These are phyloP conservation scores for Euclidium syriacum DNA, from an alignment of 345 rosid genomes.

Conservation along the genomic window DNA sequence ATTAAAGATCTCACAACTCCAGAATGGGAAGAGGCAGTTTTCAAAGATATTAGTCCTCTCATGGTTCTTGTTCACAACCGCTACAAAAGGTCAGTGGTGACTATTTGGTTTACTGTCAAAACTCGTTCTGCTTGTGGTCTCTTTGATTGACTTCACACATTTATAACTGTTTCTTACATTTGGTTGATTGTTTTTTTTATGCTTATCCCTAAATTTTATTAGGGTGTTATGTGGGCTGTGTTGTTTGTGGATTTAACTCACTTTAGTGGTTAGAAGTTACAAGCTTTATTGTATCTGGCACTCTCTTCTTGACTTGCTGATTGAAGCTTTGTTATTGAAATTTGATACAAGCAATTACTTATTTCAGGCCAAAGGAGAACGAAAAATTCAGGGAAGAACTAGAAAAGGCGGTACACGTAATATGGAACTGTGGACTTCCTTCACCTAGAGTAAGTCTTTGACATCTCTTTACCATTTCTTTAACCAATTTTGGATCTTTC, in stretches of 20 bases:
- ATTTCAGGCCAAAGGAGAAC: conserved; percentile 68
- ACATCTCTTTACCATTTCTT: neutral
- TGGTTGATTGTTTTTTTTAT: neutral
- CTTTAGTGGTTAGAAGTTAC: neutral
- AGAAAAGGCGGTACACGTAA: conserved; percentile 81
- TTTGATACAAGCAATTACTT: neutral
- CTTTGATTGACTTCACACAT: neutral
- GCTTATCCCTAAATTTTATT: neutral
- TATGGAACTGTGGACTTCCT: conserved; percentile 90
- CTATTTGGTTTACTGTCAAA: neutral
- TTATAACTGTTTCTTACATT: neutral
- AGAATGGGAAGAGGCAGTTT: conserved; percentile 85
- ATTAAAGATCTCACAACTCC: conserved; percentile 71
- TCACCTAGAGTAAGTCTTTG: conserved; percentile 70
- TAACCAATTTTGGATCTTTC: neutral
- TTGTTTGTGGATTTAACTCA: neutral
- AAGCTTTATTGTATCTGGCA: neutral
- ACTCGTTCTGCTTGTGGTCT: neutral
- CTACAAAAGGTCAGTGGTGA: conserved; percentile 54
- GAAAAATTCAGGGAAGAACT: conserved; percentile 53
- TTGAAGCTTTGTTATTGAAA: neutral
- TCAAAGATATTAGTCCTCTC: conserved; percentile 85
- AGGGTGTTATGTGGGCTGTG: neutral
- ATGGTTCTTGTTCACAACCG: conserved; percentile 86
- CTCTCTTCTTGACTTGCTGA: neutral